Conservation (phyloP, 495 filamentous ascomycete species). For the Schizothecium vesticola region DNA sequence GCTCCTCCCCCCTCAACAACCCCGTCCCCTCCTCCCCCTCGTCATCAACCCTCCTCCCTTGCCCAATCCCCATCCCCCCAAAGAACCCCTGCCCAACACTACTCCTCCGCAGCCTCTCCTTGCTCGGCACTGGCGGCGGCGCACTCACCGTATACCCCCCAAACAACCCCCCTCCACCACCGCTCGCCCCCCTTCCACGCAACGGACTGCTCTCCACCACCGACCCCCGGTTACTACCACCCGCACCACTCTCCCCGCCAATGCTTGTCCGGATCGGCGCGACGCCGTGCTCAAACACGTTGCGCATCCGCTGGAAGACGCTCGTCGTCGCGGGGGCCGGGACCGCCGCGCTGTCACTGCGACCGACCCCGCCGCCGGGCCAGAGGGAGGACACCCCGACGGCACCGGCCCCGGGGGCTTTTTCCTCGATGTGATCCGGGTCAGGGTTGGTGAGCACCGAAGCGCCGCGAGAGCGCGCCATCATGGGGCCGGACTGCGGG, state of each 20-base stretch:
- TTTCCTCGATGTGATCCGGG: not conserved
- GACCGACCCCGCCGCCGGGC: too few relatives aligned
- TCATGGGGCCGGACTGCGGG: not conserved
- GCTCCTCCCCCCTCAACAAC: not conserved
- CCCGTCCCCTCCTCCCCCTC: too few relatives aligned
- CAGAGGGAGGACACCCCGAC: too few relatives aligned
- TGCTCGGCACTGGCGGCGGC: not conserved
- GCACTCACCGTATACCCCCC: not conserved
- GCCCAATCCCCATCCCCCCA: not conserved
- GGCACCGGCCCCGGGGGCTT: not conserved
- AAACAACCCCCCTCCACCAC: not conserved
- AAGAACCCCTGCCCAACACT: not conserved
- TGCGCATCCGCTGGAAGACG: constrained; percentile 31
- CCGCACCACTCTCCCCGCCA: not conserved
- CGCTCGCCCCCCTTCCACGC: not conserved
- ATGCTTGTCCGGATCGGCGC: not conserved
- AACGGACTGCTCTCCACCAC: not conserved
- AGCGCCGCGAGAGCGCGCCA: not conserved
- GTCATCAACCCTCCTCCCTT: not conserved
- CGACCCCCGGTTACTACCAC: not conserved
- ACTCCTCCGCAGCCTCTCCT: not conserved
- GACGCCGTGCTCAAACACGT: constrained; percentile 22
- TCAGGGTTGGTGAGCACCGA: constrained; percentile 4
- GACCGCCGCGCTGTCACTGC: too few relatives aligned
- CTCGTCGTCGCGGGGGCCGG: not conserved